These are phyloP conservation scores for Ochromonas danica DNA, from an alignment of 108 stramenopile genomes.

Conservation along the genomic window DNA sequence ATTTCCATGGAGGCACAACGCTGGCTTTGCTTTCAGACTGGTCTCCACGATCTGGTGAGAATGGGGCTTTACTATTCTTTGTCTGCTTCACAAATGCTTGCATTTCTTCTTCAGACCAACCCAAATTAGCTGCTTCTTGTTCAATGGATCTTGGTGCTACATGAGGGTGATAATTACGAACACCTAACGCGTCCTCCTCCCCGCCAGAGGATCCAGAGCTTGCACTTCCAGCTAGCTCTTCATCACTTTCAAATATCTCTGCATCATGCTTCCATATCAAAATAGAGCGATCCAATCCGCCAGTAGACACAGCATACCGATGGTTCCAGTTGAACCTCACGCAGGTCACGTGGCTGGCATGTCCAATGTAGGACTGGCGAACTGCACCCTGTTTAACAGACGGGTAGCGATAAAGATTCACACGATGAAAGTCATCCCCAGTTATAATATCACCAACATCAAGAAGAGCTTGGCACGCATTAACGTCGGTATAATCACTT, in stretches of 20 bases:
- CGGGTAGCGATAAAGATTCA: slow-evolving; percentile 48
- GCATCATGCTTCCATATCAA: slow-evolving; percentile 35
- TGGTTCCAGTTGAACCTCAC: slow-evolving; percentile 21
- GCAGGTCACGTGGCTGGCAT: slow-evolving; percentile 40
- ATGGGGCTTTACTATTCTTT: background rate
- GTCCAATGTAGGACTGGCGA: slow-evolving; percentile 37
- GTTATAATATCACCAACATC: slow-evolving; percentile 40
- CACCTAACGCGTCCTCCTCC: background rate
- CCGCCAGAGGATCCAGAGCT: background rate
- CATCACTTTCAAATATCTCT: slow-evolving; percentile 11
- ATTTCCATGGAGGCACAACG: slow-evolving; percentile 3
- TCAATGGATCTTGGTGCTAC: background rate
- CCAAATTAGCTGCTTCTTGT: slow-evolving; percentile 28
- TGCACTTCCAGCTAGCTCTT: background rate
- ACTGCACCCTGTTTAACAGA: slow-evolving; percentile 26
- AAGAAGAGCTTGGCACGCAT: background rate
- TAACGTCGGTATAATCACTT: slow-evolving; percentile 31
- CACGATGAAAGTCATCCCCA: slow-evolving; percentile 44
- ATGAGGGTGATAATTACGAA: background rate
- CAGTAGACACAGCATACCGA: slow-evolving; percentile 20
- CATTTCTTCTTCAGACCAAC: background rate
- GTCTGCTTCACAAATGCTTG: background rate
- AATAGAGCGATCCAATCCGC: slow-evolving; percentile 39
- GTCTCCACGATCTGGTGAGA: background rate
- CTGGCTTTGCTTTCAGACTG: background rate